Evolutionary conservation across 345 rosid species (phyloP).

Genomic region (Linum trigynum): DNA sequence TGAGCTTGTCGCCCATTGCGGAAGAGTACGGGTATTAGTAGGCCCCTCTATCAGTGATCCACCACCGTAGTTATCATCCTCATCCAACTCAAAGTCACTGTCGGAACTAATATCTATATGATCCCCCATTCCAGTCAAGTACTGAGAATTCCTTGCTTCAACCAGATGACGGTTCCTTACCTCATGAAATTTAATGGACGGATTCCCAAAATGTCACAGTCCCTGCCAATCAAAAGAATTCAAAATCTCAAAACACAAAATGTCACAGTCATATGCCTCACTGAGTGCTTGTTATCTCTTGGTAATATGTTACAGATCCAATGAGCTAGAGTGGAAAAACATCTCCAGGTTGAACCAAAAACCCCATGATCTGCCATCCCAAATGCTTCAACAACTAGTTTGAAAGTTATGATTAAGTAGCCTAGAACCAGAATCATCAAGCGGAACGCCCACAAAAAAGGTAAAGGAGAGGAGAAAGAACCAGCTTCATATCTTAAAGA

Average conservation of each 20-base stretch:
- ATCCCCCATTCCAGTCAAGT: conserved; percentile 22
- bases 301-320: conserved; percentile 19
- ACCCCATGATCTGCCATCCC: conserved; percentile 13
- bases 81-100: conserved; percentile 49
- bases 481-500: too few relatives aligned
- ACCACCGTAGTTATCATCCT: conserved; percentile 13
- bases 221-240: conserved; percentile 21
- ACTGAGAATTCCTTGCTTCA: conserved; percentile 10
- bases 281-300: conserved; percentile 15
- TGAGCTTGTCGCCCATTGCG: conserved; percentile 29
- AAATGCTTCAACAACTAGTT: too few relatives aligned
- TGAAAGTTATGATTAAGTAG: too few relatives aligned
- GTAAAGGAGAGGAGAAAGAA: too few relatives aligned
- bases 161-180: conserved; percentile 10
- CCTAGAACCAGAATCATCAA: too few relatives aligned
- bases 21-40: conserved; percentile 33
- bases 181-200: conserved; percentile 2
- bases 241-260: conserved; percentile 6
- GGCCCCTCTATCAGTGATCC: conserved; percentile 21
- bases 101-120: conserved; percentile 82
- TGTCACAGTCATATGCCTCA: conserved; percentile 17
- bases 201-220: conserved; percentile 17
- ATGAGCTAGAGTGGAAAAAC: conserved; percentile 15
- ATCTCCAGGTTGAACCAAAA: conserved; percentile 21
- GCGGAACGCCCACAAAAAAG: too few relatives aligned